phyloP scores from a whole-genome alignment of 2,329 filamentous ascomycete genomes.

The Venturia nashicola region DNA sequence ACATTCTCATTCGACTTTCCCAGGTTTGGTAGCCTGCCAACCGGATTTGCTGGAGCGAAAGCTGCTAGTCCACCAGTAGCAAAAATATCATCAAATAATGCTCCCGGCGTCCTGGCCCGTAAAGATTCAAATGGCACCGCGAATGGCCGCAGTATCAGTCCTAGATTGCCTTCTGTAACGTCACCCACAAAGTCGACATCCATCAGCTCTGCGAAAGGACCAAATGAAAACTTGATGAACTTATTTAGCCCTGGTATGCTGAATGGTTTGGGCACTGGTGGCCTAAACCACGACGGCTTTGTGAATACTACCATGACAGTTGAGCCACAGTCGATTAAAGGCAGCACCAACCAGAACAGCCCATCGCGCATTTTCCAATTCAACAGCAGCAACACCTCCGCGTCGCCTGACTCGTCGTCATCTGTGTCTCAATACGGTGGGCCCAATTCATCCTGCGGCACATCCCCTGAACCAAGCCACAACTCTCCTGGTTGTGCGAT shows the following conservation, averaged over 20 bases:
- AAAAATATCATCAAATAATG: conserved; percentile 7
- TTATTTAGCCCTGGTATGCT: conserved; percentile 48
- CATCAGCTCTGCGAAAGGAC: background rate
- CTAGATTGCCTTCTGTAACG: conserved; percentile 17
- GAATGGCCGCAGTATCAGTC: conserved; percentile 22
- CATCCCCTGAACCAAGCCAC: conserved; percentile 63
- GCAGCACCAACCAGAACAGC: conserved; percentile 28
- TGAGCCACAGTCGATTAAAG: conserved; percentile 14
- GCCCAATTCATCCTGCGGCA: conserved; percentile 52
- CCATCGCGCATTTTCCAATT: conserved; percentile 38
- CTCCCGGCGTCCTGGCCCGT: conserved; percentile 17
- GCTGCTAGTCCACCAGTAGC: conserved; percentile 14
- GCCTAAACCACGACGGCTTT: conserved; percentile 10
- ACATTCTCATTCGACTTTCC: conserved; percentile 96
- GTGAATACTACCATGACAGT: conserved; percentile 7
- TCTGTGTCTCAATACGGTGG: conserved; percentile 38
- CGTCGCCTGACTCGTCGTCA: conserved; percentile 37
- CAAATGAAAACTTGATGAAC: conserved; percentile 32
- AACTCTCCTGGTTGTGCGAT: conserved; percentile 43
- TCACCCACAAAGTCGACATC: conserved; percentile 17
- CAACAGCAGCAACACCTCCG: conserved; percentile 34
- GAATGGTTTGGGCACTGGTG: conserved; percentile 19
- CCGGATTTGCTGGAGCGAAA: conserved; percentile 38
- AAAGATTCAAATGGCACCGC: conserved; percentile 19
- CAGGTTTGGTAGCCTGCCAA: conserved; percentile 68